These are phyloP conservation scores for Penicillium sp. DNA, from an alignment of 2,329 filamentous ascomycete species.

Conservation along the genomic window DNA sequence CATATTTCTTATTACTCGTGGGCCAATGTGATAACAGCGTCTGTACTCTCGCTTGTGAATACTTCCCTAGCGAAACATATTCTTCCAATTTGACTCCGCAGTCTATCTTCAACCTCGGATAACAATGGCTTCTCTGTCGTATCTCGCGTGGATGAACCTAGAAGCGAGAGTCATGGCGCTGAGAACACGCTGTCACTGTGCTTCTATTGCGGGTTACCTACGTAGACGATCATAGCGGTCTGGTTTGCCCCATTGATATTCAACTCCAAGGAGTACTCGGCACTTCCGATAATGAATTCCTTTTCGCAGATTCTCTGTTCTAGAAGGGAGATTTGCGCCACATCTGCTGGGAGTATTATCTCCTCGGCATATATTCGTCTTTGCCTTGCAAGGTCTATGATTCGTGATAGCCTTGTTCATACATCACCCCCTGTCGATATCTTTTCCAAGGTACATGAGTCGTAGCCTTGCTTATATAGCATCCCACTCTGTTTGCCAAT, in stretches of 20 bases:
- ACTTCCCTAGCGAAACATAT: neutral
- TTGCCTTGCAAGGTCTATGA: neutral
- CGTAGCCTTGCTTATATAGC: slow-evolving; percentile 3
- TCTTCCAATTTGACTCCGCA: neutral
- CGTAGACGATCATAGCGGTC: slow-evolving; percentile 14
- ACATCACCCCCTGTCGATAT: neutral
- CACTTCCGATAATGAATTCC: neutral
- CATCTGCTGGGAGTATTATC: neutral
- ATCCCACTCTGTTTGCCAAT: neutral
- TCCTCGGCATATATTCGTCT: neutral
- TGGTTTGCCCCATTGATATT: slow-evolving; percentile 8
- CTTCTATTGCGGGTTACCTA: slow-evolving; percentile 3
- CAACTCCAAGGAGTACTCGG: neutral
- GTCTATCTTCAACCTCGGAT: slow-evolving; percentile 3
- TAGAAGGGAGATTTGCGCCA: slow-evolving; percentile 3
- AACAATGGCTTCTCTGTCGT: slow-evolving; percentile 1
- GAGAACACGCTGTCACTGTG: slow-evolving; percentile 8
- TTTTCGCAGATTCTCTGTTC: slow-evolving; percentile 10
- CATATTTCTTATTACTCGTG: slow-evolving; percentile 3
- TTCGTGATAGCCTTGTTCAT: neutral
- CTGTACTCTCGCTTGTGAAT: slow-evolving; percentile 4
- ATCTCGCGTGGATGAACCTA: slow-evolving; percentile 25
- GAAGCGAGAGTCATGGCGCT: slow-evolving; percentile 12
- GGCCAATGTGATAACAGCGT: neutral
- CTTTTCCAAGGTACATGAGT: neutral